These are phyloP conservation scores for Agrocybe chaxingu DNA, from an alignment of 768 basidiomycete genomes.

Conservation along the genomic window DNA sequence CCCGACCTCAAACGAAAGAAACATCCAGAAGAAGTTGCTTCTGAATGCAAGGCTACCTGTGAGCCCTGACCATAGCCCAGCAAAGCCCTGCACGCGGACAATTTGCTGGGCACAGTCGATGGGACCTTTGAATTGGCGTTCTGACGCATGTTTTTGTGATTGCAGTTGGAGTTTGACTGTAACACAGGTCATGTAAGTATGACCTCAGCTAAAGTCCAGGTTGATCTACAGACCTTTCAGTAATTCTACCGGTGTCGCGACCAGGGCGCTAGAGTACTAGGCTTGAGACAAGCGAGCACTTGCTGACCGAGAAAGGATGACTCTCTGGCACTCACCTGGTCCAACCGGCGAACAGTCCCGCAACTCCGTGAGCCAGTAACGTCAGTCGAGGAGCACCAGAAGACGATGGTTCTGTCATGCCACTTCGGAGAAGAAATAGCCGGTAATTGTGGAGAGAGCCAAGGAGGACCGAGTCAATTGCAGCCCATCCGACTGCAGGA, in stretches of 20 bases:
- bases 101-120: constrained; percentile 68
- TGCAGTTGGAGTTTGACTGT: constrained; percentile 70
- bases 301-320: constrained; percentile 3
- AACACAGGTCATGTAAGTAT: constrained; percentile 14
- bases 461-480: constrained; percentile 66
- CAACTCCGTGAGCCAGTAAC: constrained; percentile 60
- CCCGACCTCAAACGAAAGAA: constrained; percentile 62
- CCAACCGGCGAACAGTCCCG: constrained; percentile 65
- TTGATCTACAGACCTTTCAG: constrained; percentile 52
- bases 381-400: constrained; percentile 49
- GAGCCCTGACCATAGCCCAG: constrained; percentile 75
- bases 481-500: constrained; percentile 70
- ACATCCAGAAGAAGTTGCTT: constrained; percentile 79
- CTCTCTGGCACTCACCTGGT: constrained; percentile 49
- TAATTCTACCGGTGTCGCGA: constrained; percentile 77
- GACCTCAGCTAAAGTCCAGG: constrained; percentile 3
- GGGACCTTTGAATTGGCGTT: constrained; percentile 61
- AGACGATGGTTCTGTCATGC: constrained; percentile 49
- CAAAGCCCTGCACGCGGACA: constrained; percentile 54
- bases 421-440: constrained; percentile 48
- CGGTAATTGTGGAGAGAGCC: constrained; percentile 75
- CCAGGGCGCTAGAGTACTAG: constrained; percentile 43
- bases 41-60: constrained; percentile 71
- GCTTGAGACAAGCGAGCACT: constrained; percentile 7
- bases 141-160: constrained; percentile 43